Evolutionary conservation across 1,284 basidiomycete genomes (phyloP).

Genomic region (Naganishia cerealis): DNA sequence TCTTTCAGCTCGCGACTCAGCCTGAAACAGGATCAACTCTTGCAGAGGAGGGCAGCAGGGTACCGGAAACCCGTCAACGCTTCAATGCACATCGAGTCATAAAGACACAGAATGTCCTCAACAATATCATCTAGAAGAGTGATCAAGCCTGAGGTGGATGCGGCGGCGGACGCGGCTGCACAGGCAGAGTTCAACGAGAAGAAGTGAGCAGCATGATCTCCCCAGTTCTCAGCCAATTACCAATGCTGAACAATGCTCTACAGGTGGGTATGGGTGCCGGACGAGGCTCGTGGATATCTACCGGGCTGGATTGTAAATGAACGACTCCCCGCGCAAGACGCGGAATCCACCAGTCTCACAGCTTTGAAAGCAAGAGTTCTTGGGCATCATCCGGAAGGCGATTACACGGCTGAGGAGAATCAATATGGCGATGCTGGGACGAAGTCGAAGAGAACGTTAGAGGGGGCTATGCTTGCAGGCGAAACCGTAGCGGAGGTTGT

Average conservation of each 20-base stretch:
- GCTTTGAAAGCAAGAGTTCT: not conserved
- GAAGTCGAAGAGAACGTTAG: not conserved
- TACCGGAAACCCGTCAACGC: no score
- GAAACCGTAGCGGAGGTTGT: slow-evolving; percentile 47
- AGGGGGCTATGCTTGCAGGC: slow-evolving; percentile 25
- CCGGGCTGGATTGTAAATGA: slow-evolving; percentile 48
- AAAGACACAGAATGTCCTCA: slow-evolving; percentile 15
- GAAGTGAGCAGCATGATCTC: slow-evolving; percentile 59
- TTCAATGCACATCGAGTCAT: not conserved
- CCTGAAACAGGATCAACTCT: not conserved
- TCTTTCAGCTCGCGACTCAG: not conserved
- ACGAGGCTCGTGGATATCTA: slow-evolving; percentile 48
- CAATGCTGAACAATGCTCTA: not conserved
- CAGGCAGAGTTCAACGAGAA: slow-evolving; percentile 95
- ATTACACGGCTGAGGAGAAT: slow-evolving; percentile 35
- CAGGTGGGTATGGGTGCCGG: slow-evolving; percentile 54
- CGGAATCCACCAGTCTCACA: not conserved
- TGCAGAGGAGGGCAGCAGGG: not conserved
- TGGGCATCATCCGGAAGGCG: slow-evolving; percentile 37
- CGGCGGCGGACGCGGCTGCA: slow-evolving; percentile 64
- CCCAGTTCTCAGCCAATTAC: not conserved
- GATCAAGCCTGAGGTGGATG: slow-evolving; percentile 41
- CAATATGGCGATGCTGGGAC: slow-evolving; percentile 37
- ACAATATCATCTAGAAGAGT: slow-evolving; percentile 1
- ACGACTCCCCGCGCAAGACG: not conserved